A percentile compares a stretch with the other conserved stretches of the same genome.
These are phyloP conservation scores for Hippophae gyantsensis DNA, from an alignment of 306 rosid genomes.

Conservation along the genomic window DNA sequence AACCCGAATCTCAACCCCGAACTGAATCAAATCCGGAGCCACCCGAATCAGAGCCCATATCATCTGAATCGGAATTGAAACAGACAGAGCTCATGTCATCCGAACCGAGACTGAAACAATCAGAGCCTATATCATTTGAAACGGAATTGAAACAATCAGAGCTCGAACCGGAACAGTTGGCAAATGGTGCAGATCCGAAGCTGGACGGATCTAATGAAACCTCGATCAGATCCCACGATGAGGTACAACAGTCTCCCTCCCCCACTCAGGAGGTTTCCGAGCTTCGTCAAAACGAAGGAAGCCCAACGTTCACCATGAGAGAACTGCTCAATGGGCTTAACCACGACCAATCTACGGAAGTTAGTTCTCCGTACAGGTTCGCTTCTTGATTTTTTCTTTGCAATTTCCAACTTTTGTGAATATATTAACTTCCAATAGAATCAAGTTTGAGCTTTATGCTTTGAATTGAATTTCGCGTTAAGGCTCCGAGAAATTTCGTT, in stretches of 20 bases:
- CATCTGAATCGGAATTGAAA: not conserved
- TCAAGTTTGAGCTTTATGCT: too few relatives aligned
- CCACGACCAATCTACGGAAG: slow-evolving; percentile 34
- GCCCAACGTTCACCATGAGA: slow-evolving; percentile 91
- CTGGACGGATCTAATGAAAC: slow-evolving; percentile 13
- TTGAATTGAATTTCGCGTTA: too few relatives aligned
- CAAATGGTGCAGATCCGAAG: slow-evolving; percentile 26
- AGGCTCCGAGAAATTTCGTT: too few relatives aligned
- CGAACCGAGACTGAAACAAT: slow-evolving; percentile 4
- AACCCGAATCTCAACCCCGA: slow-evolving; percentile 5
- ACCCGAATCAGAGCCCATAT: slow-evolving; percentile 2
- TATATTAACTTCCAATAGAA: not conserved
- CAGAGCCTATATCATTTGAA: not conserved
- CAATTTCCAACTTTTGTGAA: not conserved
- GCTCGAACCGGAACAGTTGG: slow-evolving; percentile 11
- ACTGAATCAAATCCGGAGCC: slow-evolving; percentile 9
- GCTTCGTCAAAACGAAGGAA: slow-evolving; percentile 79
- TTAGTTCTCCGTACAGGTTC: slow-evolving; percentile 60
- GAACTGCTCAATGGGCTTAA: slow-evolving; percentile 80
- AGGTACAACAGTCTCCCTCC: slow-evolving; percentile 11
- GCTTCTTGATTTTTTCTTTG: not conserved
- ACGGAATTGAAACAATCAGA: not conserved
- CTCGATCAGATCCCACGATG: slow-evolving; percentile 26
- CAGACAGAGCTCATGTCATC: not conserved
- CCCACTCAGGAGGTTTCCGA: slow-evolving; percentile 18